Conservation (phyloP, 2,329 filamentous ascomycete species). For the Fusarium piperis region DNA sequence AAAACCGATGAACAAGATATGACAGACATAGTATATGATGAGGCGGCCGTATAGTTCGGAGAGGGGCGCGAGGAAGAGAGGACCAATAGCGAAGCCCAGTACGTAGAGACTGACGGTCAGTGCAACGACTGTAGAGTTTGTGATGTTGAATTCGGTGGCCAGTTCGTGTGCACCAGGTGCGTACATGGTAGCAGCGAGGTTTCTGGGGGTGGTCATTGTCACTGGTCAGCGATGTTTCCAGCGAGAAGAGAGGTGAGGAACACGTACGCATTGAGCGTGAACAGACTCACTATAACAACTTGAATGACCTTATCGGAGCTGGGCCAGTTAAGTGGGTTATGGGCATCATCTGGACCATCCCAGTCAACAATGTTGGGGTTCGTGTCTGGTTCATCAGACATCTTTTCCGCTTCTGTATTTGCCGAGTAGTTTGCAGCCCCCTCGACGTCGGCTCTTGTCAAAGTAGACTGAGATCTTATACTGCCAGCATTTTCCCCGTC, state of each 20-base stretch:
- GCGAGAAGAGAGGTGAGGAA: neutral
- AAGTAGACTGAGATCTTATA: neutral
- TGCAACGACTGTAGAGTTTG: slow-evolving; percentile 4
- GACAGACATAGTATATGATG: slow-evolving; percentile 17
- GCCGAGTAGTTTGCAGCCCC: neutral
- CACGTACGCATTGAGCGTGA: slow-evolving; percentile 47
- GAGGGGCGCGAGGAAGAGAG: slow-evolving; percentile 28
- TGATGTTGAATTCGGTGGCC: slow-evolving; percentile 22
- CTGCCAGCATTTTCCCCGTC: neutral
- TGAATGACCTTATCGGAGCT: slow-evolving; percentile 54
- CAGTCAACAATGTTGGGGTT: slow-evolving; percentile 64
- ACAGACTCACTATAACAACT: slow-evolving; percentile 56
- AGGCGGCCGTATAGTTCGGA: slow-evolving; percentile 32
- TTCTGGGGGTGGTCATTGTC: slow-evolving; percentile 9
- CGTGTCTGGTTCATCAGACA: neutral
- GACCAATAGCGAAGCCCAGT: slow-evolving; percentile 30
- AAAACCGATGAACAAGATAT: slow-evolving; percentile 11
- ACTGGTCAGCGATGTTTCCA: neutral
- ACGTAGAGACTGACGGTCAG: slow-evolving; percentile 28
- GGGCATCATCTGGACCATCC: slow-evolving; percentile 62
- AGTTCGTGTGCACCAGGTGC: slow-evolving; percentile 29
- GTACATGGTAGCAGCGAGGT: slow-evolving; percentile 37
- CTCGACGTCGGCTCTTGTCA: neutral
- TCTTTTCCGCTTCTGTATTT: neutral
- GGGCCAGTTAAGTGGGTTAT: slow-evolving; percentile 74